These are phyloP conservation scores for Sugiyamaella chiloensis DNA, from an alignment of 805 yeast genomes.

Conservation along the genomic window DNA sequence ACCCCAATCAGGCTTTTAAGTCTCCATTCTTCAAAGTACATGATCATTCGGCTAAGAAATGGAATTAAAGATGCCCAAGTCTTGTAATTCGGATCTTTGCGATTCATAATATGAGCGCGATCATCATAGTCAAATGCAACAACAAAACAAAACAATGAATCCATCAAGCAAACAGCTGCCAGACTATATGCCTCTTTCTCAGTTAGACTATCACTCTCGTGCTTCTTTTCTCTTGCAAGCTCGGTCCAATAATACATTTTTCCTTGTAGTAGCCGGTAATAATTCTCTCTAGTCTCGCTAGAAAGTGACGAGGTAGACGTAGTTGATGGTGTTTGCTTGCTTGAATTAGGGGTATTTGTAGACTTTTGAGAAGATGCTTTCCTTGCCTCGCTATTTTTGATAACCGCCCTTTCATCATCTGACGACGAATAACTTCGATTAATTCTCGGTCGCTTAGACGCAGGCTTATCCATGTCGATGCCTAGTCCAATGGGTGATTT, in stretches of 20 bases:
- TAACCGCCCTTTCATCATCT: constrained; percentile 8
- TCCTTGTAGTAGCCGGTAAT: constrained; percentile 25
- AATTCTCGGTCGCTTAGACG: constrained; percentile 9
- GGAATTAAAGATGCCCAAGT: constrained; percentile 39
- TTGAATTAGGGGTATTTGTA: neutral
- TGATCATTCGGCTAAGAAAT: constrained; percentile 31
- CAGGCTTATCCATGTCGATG: neutral
- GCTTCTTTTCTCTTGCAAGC: constrained; percentile 38
- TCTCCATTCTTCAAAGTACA: constrained; percentile 24
- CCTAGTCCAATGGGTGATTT: constrained; percentile 8
- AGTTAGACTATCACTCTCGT: constrained; percentile 37
- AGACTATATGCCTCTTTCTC: constrained; percentile 26
- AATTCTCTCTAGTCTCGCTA: constrained; percentile 22
- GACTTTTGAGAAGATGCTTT: neutral
- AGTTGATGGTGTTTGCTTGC: constrained; percentile 7
- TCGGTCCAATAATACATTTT: constrained; percentile 38
- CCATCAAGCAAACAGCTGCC: constrained; percentile 38
- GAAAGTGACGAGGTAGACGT: constrained; percentile 14
- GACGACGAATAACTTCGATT: constrained; percentile 19
- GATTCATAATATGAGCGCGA: constrained; percentile 30
- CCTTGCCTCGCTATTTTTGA: neutral
- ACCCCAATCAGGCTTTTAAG: constrained; percentile 29
- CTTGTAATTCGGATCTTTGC: constrained; percentile 29
- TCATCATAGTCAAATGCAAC: constrained; percentile 41
- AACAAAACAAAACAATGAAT: constrained; percentile 39